phyloP scores from a whole-genome alignment of 1,139 yeast genomes.

The Zygosaccharomyces sapae region DNA sequence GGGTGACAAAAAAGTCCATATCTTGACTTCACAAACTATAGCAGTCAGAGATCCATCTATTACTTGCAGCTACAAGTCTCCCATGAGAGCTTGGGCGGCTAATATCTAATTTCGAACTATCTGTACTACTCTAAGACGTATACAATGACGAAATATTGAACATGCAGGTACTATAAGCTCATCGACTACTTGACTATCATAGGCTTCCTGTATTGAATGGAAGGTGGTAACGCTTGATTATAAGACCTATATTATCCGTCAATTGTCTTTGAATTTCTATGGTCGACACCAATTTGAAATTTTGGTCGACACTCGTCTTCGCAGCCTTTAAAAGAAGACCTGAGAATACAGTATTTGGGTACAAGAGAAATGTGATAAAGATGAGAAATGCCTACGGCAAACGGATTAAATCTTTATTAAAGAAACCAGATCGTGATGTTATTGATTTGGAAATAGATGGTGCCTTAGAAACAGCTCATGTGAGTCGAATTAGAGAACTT shows the following conservation, averaged over 20 bases:
- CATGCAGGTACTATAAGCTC: slow-evolving; percentile 5
- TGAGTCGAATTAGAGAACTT: slow-evolving; percentile 7
- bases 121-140: neutral
- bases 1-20: no score
- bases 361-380: slow-evolving; percentile 14
- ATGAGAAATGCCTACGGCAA: slow-evolving; percentile 9
- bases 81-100: neutral
- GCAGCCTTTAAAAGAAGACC: slow-evolving; percentile 19
- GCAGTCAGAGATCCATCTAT: no score
- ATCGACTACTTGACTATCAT: neutral
- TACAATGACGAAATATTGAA: neutral
- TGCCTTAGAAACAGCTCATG: neutral
- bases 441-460: slow-evolving; percentile 3
- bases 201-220: neutral
- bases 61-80: no score
- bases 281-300: slow-evolving; percentile 2
- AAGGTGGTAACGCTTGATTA: neutral
- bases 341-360: slow-evolving; percentile 14
- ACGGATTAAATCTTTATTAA: neutral
- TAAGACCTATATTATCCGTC: neutral
- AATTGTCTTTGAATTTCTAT: neutral
- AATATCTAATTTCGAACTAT: neutral
- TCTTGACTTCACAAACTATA: no score
- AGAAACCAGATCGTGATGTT: slow-evolving; percentile 2
- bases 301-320: slow-evolving; percentile 17